phyloP scores from a whole-genome alignment of 202 grass and related monocot species.

The Zizania palustris region DNA sequence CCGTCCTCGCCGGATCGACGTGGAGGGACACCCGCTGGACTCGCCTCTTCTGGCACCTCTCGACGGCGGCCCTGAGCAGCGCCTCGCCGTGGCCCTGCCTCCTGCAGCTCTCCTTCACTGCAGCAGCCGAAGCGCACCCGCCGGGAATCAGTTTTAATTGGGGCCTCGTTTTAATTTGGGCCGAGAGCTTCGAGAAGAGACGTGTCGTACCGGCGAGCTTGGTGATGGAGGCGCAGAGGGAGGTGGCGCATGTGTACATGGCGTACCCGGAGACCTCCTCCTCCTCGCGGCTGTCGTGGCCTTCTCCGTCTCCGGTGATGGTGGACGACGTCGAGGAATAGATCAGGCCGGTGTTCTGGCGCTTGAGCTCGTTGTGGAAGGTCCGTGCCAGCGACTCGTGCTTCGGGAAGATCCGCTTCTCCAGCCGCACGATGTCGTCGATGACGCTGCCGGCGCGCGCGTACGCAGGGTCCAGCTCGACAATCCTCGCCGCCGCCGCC shows the following conservation, averaged over 20 bases:
- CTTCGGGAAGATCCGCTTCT: constrained; percentile 87
- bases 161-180: too few species aligned
- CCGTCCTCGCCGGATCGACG: constrained; percentile 71
- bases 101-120: constrained; percentile 84
- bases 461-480: constrained; percentile 59
- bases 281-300: not conserved
- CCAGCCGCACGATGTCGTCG: constrained; percentile 68
- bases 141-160: too few species aligned
- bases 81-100: constrained; percentile 85
- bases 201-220: constrained; percentile 77
- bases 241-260: constrained; percentile 80
- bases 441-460: constrained; percentile 46
- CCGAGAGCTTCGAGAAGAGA: too few species aligned
- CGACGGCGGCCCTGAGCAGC: constrained; percentile 61
- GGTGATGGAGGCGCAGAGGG: constrained; percentile 81
- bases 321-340: constrained; percentile 48
- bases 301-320: not conserved
- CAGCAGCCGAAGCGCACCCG: too few species aligned
- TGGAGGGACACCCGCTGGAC: constrained; percentile 75
- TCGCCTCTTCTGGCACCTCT: constrained; percentile 62
- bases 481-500: constrained; percentile 38
- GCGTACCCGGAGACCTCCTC: constrained; percentile 65
- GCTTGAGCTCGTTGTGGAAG: constrained; percentile 68
- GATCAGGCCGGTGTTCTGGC: constrained; percentile 71
- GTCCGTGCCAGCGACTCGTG: constrained; percentile 83